Base-by-base conservation (phyloP, 257 asterid genomes). In the Craterostigma plantagineum region DNA sequence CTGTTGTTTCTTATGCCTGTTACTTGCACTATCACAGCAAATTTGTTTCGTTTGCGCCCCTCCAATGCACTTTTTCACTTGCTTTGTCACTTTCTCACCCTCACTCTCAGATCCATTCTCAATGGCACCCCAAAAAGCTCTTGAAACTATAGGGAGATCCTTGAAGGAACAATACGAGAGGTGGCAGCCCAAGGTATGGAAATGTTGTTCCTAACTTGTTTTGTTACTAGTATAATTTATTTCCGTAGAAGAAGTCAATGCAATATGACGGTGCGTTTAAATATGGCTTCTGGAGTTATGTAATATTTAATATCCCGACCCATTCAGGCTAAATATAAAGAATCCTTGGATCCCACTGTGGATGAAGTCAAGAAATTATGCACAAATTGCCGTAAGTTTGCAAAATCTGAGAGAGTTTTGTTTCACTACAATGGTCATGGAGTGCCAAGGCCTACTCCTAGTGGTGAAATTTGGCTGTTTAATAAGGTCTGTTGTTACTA, bases 341-440 rank as follows among this genome's bases (percentile, higher is more conserved):
- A 63, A 61, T 73, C 92, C 7, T 53, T 90, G 34, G 99, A 90
- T 62, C 99, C 99, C 55, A 90, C 96, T 11, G 77, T 83, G 43
- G 99, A 90, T 12, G 99, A 90, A 63, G 92, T 90, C 45, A 90
- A 90, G 71, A 79, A 90, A 58, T 75, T 83, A 38, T 90, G 94
- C 68, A 72, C 91, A 16, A 72, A 87, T 41, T 90, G 93, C 63
- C 99, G 95, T 45, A 83, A 90, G 58, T 66, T 66, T 75, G 99
- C 94, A 7, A 90, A 90, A 63, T 68, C 94, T 45, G 99, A 90
- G 73, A 76, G 99, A 72, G 99, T 90, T 54, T 71, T 90, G 43
- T 83, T 75, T 68, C 99, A 90, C 64, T 90, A 83, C 60, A 90
- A 90, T 65, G 99, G 99, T 18, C 99, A 90, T 67, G 99, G 99